phyloP scores from a whole-genome alignment of 805 yeast genomes.

The Komagataella mondaviorum region DNA sequence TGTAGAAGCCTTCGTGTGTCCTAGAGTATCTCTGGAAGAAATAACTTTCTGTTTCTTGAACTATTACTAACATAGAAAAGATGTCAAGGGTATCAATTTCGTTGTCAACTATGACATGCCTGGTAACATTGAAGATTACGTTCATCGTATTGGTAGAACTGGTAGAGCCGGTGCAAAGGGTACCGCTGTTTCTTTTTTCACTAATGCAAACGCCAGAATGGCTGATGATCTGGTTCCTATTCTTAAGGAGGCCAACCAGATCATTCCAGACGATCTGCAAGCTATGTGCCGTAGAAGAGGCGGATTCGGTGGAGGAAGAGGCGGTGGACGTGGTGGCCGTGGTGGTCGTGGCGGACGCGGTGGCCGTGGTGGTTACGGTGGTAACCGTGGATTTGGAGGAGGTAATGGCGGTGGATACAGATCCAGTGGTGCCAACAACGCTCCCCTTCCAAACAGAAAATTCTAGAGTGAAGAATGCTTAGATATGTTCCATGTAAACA shows the following conservation, averaged over 20 bases:
- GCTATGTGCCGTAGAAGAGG: constrained; percentile 69
- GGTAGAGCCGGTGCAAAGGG: constrained; percentile 98
- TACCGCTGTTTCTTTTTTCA: constrained; percentile 91
- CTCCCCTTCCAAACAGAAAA: constrained; percentile 34
- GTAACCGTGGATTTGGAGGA: constrained; percentile 5
- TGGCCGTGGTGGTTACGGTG: constrained; percentile 25
- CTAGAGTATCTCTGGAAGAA: neutral
- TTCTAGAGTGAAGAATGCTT: constrained; percentile 10
- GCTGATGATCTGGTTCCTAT: constrained; percentile 86
- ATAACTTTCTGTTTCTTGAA: neutral
- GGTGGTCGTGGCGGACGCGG: constrained; percentile 32
- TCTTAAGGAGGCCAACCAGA: constrained; percentile 91
- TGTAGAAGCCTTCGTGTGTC: neutral
- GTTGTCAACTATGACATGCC: constrained; percentile 97
- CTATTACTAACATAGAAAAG: constrained; percentile 24
- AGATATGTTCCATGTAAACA: neutral
- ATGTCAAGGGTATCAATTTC: constrained; percentile 92
- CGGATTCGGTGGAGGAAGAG: constrained; percentile 36
- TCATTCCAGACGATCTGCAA: constrained; percentile 66
- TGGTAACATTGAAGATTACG: constrained; percentile 95
- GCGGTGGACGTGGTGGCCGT: constrained; percentile 38
- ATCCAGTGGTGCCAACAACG: constrained; percentile 30
- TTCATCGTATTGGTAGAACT: constrained; percentile 98
- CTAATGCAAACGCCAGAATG: constrained; percentile 73
- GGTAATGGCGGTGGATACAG: constrained; percentile 21